Evolutionary conservation across 106 monocot genomes (phyloP).

Genomic region (Allium cepa): DNA sequence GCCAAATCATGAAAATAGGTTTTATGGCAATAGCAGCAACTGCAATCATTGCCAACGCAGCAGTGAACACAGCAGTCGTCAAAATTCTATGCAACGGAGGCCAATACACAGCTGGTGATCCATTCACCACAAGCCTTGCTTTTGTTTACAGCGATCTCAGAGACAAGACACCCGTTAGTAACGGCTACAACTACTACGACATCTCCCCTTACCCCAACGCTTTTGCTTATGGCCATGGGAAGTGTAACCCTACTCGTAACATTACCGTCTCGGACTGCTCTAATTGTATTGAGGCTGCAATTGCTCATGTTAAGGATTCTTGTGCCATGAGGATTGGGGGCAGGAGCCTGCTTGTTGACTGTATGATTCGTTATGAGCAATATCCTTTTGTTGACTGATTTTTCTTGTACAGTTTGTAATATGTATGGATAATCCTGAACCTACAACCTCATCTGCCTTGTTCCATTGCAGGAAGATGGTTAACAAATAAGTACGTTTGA

Average conservation of each 20-base stretch:
- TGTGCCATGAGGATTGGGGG: conserved; percentile 12
- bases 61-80: not conserved
- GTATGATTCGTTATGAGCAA: conserved; percentile 6
- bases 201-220: conserved; percentile 21
- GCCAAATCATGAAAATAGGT: no score
- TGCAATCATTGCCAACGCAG: not conserved
- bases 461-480: no score
- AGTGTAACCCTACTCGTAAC: conserved; percentile 3
- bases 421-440: no score
- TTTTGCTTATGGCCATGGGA: conserved; percentile 12
- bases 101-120: conserved; percentile 10
- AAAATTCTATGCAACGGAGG: conserved; percentile 6
- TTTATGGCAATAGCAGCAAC: not conserved
- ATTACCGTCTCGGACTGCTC: conserved; percentile 11
- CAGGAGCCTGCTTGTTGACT: not conserved
- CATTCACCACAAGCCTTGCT: conserved; percentile 10
- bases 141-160: conserved; percentile 10
- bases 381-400: conserved; percentile 6
- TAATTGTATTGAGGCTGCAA: conserved; percentile 5
- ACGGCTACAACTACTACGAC: conserved; percentile 12
- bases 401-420: no score
- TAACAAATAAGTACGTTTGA: no score
- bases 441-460: no score
- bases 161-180: not conserved
- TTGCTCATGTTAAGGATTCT: not conserved